phyloP scores from a whole-genome alignment of 768 basidiomycete genomes.

The Chalciporus sphaerocephalus region DNA sequence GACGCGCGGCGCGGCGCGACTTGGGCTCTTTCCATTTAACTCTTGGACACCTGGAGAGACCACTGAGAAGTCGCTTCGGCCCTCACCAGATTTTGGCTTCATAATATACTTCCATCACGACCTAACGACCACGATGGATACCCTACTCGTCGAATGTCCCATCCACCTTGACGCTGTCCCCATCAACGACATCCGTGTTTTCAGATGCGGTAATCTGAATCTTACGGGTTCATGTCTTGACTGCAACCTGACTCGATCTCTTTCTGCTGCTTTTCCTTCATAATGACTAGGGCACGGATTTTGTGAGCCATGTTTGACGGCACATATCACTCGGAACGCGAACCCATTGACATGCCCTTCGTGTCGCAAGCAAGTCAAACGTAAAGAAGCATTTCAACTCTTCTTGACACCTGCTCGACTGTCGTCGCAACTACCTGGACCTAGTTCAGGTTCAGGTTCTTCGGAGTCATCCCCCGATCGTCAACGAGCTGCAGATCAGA shows the following conservation, averaged over 20 bases:
- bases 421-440: constrained; percentile 4
- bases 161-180: constrained; percentile 29
- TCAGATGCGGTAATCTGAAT: constrained; percentile 27
- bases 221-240: not conserved
- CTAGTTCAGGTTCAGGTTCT: not conserved
- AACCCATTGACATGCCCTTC: constrained; percentile 22
- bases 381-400: constrained; percentile 25
- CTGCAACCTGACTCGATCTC: constrained; percentile 10
- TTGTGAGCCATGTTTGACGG: constrained; percentile 27
- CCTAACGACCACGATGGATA: constrained; percentile 11
- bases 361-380: constrained; percentile 27
- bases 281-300: constrained; percentile 29
- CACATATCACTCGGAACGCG: constrained; percentile 14
- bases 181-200: constrained; percentile 25
- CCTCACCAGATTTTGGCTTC: too few relatives aligned
- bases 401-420: constrained; percentile 23
- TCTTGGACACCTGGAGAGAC: too few relatives aligned
- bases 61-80: too few relatives aligned
- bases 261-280: constrained; percentile 9
- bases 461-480: not conserved
- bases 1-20: too few relatives aligned
- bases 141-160: constrained; percentile 29
- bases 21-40: too few relatives aligned
- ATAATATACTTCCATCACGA: not conserved
- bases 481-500: constrained; percentile 8